These are phyloP conservation scores for Coemansia sp. DNA, from an alignment of 192 early-diverging fungal species.

Conservation along the genomic window DNA sequence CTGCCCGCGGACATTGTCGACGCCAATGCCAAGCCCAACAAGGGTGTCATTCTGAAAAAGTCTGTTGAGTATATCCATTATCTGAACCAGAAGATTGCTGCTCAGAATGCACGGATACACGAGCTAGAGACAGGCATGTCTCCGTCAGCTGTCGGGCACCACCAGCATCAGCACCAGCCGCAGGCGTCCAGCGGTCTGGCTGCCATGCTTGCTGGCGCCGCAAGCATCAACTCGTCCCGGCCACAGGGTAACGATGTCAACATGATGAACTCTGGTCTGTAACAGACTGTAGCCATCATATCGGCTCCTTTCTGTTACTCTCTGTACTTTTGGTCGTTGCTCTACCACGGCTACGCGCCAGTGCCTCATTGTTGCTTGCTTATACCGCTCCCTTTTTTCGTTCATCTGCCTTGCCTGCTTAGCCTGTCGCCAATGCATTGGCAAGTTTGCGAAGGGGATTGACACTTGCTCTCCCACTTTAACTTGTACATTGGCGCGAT, in stretches of 20 bases:
- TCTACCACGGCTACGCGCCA: not conserved
- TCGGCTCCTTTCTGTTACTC: not conserved
- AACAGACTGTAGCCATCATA: not conserved
- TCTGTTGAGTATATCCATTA: conserved; percentile 92
- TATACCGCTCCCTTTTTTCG: not conserved
- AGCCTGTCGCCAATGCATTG: conserved; percentile 1
- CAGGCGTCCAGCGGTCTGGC: conserved; percentile 46
- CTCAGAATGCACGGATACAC: conserved; percentile 63
- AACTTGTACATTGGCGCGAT: not conserved
- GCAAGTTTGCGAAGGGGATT: conserved; percentile 1
- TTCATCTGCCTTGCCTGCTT: not conserved
- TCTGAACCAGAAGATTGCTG: conserved; percentile 66
- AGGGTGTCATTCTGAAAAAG: conserved; percentile 90
- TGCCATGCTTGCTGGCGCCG: conserved; percentile 50
- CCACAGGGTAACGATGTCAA: conserved; percentile 18
- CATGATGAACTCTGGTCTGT: conserved; percentile 46
- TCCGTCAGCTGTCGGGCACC: conserved; percentile 21
- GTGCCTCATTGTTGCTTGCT: conserved; percentile 1
- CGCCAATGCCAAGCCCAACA: conserved; percentile 86
- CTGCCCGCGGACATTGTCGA: conserved; percentile 80
- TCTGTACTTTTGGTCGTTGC: conserved; percentile 1
- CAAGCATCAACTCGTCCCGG: conserved; percentile 27
- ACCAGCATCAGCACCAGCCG: conserved; percentile 27
- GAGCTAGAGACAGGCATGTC: conserved; percentile 70
- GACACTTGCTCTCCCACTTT: not conserved